phyloP scores from a whole-genome alignment of 2,329 filamentous ascomycete species.

The Pyrenophora teres region DNA sequence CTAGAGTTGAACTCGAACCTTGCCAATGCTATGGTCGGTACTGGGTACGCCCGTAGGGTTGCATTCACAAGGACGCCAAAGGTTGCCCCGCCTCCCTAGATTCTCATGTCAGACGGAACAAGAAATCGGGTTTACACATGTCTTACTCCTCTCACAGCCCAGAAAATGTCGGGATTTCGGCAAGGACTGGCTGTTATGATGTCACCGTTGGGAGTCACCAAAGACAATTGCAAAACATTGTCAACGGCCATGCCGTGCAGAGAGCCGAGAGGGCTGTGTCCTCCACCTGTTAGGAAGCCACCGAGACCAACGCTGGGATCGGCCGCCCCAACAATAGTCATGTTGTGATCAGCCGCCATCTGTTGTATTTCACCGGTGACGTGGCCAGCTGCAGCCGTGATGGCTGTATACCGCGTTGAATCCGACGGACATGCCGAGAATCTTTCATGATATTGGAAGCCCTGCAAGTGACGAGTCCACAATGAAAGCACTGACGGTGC shows the following conservation, averaged over 20 bases:
- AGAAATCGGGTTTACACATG: too few species aligned
- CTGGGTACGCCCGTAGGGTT: too few species aligned
- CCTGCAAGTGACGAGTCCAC: not conserved
- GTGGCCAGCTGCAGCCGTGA: not conserved
- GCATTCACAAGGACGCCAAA: not conserved
- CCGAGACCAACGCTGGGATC: not conserved
- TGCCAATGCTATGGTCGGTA: too few species aligned
- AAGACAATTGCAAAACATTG: not conserved
- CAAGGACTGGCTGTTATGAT: not conserved
- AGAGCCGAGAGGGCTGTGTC: not conserved
- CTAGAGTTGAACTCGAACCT: too few species aligned
- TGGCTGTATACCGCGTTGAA: not conserved
- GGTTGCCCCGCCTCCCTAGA: not conserved
- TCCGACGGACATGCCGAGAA: not conserved
- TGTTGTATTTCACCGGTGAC: not conserved
- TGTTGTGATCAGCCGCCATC: not conserved
- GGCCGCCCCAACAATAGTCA: not conserved
- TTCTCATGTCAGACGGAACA: not conserved
- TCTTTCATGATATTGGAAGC: not conserved
- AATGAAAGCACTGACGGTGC: not conserved
- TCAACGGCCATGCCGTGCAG: not conserved
- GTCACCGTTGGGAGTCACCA: not conserved
- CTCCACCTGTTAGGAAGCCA: not conserved
- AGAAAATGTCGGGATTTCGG: not conserved
- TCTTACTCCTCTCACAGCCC: not conserved